phyloP scores from a whole-genome alignment of 2,329 filamentous ascomycete species.

The Botrytis elliptica region DNA sequence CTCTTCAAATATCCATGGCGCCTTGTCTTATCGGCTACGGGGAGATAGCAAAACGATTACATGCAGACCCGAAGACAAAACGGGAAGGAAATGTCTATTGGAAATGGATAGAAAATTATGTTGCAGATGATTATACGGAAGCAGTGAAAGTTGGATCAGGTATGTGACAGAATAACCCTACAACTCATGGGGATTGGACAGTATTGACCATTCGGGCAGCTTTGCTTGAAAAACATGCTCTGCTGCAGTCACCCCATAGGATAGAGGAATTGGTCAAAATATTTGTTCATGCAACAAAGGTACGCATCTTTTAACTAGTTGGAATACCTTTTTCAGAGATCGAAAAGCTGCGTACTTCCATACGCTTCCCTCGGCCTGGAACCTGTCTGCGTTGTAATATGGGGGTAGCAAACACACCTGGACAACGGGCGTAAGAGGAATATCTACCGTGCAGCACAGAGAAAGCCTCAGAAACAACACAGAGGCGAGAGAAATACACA shows the following conservation, averaged over 20 bases:
- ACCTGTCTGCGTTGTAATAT: background rate
- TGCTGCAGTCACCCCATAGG: constrained; percentile 68
- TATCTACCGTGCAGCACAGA: background rate
- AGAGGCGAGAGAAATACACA: background rate
- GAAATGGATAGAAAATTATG: constrained; percentile 89
- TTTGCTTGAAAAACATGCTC: constrained; percentile 72
- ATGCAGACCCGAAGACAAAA: constrained; percentile 59
- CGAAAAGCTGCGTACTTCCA: background rate
- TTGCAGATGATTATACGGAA: constrained; percentile 72
- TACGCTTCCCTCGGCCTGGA: background rate
- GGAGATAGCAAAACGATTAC: constrained; percentile 70
- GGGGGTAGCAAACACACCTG: background rate
- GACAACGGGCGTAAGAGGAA: background rate
- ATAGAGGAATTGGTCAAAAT: constrained; percentile 82
- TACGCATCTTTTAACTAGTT: constrained; percentile 43
- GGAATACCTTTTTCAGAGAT: background rate
- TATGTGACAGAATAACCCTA: constrained; percentile 42
- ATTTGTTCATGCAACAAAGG: constrained; percentile 84
- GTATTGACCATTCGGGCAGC: constrained; percentile 45
- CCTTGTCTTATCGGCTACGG: constrained; percentile 91
- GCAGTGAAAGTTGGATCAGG: constrained; percentile 70
- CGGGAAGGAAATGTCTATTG: constrained; percentile 73
- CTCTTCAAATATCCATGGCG: constrained; percentile 77
- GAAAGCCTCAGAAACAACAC: background rate
- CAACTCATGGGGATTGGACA: background rate